phyloP scores from a whole-genome alignment of 1,139 yeast genomes.

The Hemisphaericaspora lyxosophila region DNA sequence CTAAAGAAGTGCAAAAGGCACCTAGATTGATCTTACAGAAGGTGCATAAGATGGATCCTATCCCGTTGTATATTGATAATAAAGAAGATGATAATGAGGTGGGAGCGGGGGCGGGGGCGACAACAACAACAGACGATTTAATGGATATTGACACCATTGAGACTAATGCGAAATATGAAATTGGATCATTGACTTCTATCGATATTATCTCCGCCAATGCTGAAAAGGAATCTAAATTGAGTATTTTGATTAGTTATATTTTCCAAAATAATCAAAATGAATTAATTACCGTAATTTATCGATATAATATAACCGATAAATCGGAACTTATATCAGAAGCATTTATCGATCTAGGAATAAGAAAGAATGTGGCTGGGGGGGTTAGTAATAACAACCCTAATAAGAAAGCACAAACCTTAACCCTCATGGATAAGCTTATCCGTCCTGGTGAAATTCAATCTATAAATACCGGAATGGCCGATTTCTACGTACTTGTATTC shows the following conservation, averaged over 20 bases:
- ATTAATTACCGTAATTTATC: constrained; percentile 28
- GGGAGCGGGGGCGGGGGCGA: constrained; percentile 3
- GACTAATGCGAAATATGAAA: constrained; percentile 10
- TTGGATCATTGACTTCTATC: constrained; percentile 26
- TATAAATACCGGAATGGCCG: constrained; percentile 24
- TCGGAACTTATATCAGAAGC: constrained; percentile 28
- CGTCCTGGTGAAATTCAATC: constrained; percentile 22
- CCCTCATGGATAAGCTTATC: constrained; percentile 24
- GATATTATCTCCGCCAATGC: constrained; percentile 47
- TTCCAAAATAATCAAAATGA: constrained; percentile 19
- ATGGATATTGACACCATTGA: constrained; percentile 12
- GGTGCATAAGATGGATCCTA: constrained; percentile 32
- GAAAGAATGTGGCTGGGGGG: constrained; percentile 21
- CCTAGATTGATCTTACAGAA: constrained; percentile 27
- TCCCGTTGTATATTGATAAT: constrained; percentile 19
- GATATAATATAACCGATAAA: constrained; percentile 37
- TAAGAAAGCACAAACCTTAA: constrained; percentile 16
- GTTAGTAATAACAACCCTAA: neutral
- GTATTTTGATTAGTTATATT: constrained; percentile 37
- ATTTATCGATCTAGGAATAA: constrained; percentile 32
- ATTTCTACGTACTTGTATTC: constrained; percentile 24
- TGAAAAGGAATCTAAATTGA: constrained; percentile 33
- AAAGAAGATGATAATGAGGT: constrained; percentile 20
- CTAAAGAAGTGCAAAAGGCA: constrained; percentile 32
- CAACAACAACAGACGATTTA: too few species aligned